Percentiles rank a stretch among this genome's conserved stretches.
These are phyloP conservation scores for Myriosclerotinia curreyana DNA, from an alignment of 2,329 filamentous ascomycete species.

Conservation along the genomic window DNA sequence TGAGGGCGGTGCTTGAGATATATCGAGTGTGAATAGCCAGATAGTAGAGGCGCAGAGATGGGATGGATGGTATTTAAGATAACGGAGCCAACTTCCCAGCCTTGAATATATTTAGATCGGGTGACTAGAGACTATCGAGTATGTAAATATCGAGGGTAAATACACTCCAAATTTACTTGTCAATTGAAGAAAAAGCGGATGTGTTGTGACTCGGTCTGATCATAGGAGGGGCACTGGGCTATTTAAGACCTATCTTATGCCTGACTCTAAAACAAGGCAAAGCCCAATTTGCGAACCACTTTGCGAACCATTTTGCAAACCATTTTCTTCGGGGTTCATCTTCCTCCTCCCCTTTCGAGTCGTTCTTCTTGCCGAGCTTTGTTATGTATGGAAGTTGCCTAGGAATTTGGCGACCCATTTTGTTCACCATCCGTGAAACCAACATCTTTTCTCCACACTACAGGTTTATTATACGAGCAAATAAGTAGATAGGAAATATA, in stretches of 20 bases:
- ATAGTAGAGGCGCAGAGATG: not conserved
- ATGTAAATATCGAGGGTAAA: not conserved
- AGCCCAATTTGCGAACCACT: not conserved
- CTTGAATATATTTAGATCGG: not conserved
- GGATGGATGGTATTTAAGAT: not conserved
- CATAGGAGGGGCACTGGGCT: not conserved
- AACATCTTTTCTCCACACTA: too few species aligned
- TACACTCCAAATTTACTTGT: not conserved
- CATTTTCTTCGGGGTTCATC: not conserved
- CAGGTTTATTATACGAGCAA: too few species aligned
- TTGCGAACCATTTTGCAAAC: not conserved
- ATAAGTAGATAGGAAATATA: too few species aligned
- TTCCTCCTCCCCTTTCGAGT: not conserved
- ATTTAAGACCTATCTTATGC: too few species aligned
- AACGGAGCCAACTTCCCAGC: not conserved
- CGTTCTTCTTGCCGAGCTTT: not conserved
- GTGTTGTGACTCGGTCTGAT: not conserved
- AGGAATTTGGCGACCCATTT: not conserved
- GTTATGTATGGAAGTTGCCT: too few species aligned
- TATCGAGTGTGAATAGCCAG: not conserved
- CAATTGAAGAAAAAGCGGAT: too few species aligned
- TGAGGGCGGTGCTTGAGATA: not conserved
- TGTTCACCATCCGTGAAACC: not conserved
- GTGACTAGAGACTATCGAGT: not conserved
- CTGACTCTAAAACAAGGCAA: too few species aligned